Base-by-base conservation (phyloP, 495 filamentous ascomycete genomes). In the Neurospora tetrasperma region DNA sequence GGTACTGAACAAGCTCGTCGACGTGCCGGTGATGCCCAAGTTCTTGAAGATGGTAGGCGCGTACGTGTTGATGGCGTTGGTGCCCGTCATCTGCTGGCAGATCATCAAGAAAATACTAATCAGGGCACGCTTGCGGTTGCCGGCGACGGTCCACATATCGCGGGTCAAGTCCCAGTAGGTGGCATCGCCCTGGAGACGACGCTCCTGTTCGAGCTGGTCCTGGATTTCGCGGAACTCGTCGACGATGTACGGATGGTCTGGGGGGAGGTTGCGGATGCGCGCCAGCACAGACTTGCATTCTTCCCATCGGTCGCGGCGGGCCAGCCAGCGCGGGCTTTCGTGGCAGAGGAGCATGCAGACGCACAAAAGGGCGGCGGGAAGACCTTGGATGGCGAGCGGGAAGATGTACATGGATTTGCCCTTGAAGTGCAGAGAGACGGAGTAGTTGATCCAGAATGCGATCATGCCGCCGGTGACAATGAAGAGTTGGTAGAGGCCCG, bases 321-420 rank as follows among this genome's bases (percentile, higher is more conserved):
- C 90, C 18, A 93, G 86, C 85, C 88, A 93, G 42, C 91, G 86
- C 7, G 91, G 91, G 5, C 89, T 90, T 76, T 93, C 91, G 62
- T 90, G 89, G 79, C 84, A 87, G 38, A 82, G 82, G 59, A 85
- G 78, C 81, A 88, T 85, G 75, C 88, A 85, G 69, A 79, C 38
- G 73, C 90, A 87, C 9, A 93, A 85, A 41, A 89, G 83, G 54
- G 78, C 66, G 35, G 90, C 89, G 2, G 91, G 90, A 0, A 94
- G 82, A 9, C 83, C 86, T 77, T 93, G 91, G 76, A 91, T 83
- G 31, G 89, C 83, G 2, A 94, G 84, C 8, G 91, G 90, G n/a
- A 92, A 85, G 76, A 91, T 85, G 81, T 89, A 92, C 77, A 86
- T 72, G 78, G 74, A 48, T 71, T 43, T 79, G 48, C 72, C 80